A percentile compares a stretch with the other conserved stretches of the same genome.
phyloP scores from a whole-genome alignment of 257 asterid genomes.

The Agastache rugosa region DNA sequence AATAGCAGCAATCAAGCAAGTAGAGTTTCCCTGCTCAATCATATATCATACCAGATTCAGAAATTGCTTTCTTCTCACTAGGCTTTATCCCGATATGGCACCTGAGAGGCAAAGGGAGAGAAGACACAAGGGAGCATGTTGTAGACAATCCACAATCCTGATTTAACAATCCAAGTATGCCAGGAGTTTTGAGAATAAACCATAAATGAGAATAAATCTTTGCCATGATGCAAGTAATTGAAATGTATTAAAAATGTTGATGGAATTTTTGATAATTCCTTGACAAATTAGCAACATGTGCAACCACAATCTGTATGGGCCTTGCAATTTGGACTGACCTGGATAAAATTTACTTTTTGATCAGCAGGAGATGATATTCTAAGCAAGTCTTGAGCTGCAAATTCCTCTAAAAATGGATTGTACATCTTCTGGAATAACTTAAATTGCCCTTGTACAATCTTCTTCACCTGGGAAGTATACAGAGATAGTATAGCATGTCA shows the following conservation, averaged over 20 bases:
- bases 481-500: conserved; percentile 24
- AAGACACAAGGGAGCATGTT: conserved; percentile 59
- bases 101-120: conserved; percentile 70
- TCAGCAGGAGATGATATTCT: conserved; percentile 57
- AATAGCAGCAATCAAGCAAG: conserved; percentile 2
- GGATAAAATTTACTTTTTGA: conserved; percentile 52
- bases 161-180: conserved; percentile 33
- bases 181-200: background rate
- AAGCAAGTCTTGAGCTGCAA: conserved; percentile 60
- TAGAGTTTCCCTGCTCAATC: conserved; percentile 6
- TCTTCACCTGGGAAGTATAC: conserved; percentile 58
- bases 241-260: conserved; percentile 6
- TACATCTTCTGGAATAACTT: conserved; percentile 68
- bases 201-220: background rate
- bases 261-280: background rate
- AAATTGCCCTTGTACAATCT: conserved; percentile 83
- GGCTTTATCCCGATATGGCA: conserved; percentile 60
- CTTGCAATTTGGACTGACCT: conserved; percentile 54
- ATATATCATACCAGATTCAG: conserved; percentile 52
- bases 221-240: conserved; percentile 8
- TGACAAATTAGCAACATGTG: background rate
- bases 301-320: conserved; percentile 20
- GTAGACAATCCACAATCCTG: conserved; percentile 76
- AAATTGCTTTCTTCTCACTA: conserved; percentile 51
- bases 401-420: conserved; percentile 67